Percentiles rank a stretch among this genome's conserved stretches.
These are phyloP conservation scores for Stenogyne calaminthoides DNA, from an alignment of 305 asterid species.

Conservation along the genomic window DNA sequence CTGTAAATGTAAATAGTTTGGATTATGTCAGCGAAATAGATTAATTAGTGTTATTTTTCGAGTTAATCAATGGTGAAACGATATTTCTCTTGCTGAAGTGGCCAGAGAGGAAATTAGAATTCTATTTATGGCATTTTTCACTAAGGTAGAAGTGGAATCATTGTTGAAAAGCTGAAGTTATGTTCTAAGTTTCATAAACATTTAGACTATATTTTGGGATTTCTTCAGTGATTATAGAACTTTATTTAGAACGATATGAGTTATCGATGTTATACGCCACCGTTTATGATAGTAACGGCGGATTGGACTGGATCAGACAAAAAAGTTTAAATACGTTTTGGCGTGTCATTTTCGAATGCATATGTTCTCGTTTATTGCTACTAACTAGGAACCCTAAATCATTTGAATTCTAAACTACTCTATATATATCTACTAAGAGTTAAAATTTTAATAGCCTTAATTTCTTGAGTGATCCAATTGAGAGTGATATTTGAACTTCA, in stretches of 20 bases:
- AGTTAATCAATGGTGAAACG: background rate
- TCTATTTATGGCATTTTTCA: background rate
- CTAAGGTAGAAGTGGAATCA: slow-evolving; percentile 1
- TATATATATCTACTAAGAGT: background rate
- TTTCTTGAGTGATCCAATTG: slow-evolving; percentile 19
- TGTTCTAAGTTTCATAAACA: background rate
- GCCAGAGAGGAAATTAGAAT: background rate
- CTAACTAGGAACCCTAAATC: slow-evolving; percentile 1
- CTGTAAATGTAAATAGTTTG: slow-evolving; percentile 17
- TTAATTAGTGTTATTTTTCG: background rate
- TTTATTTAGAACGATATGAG: background rate
- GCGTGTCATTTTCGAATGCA: background rate
- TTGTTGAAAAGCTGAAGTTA: background rate
- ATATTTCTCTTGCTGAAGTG: background rate
- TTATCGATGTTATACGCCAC: background rate
- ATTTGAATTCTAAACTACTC: background rate
- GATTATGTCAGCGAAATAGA: background rate
- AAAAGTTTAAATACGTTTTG: background rate
- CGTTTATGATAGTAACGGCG: slow-evolving; percentile 8
- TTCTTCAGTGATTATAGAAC: slow-evolving; percentile 17
- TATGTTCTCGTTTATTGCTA: slow-evolving; percentile 5
- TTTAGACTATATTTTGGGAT: background rate
- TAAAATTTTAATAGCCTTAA: slow-evolving; percentile 5
- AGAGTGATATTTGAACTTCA: slow-evolving; percentile 14
- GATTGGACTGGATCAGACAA: slow-evolving; percentile 2